A percentile compares a stretch with the other conserved stretches of the same genome.
Conservation (phyloP, 2,329 filamentous ascomycete species). For the Emydomyces testavorans region DNA sequence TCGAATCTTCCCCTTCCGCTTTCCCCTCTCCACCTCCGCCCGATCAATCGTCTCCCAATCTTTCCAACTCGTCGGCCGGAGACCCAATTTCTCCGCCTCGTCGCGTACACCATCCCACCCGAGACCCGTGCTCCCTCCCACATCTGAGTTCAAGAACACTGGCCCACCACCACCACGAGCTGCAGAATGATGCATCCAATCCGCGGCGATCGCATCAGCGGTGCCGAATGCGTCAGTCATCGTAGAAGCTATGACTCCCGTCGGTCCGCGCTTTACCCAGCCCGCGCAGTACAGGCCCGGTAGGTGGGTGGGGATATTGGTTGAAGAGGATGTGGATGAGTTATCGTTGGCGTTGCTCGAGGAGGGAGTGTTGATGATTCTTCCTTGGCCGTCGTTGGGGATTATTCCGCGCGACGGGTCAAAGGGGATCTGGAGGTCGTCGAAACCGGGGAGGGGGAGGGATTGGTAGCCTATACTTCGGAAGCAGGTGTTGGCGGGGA, state of each 20-base stretch:
- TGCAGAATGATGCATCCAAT: constrained; percentile 46
- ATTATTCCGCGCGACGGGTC: constrained; percentile 63
- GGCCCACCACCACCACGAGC: constrained; percentile 16
- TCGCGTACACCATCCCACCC: constrained; percentile 69
- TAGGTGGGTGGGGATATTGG: constrained; percentile 31
- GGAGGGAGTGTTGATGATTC: constrained; percentile 42
- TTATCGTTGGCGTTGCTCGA: constrained; percentile 5
- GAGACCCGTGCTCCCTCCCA: constrained; percentile 31
- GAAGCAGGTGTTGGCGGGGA: constrained; percentile 63
- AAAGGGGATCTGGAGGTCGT: constrained; percentile 64
- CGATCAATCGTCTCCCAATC: constrained; percentile 79
- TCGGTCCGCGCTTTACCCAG: constrained; percentile 92
- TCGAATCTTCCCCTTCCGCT: constrained; percentile 59
- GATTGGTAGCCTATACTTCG: constrained; percentile 93
- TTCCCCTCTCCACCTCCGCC: constrained; percentile 60
- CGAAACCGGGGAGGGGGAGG: constrained; percentile 61
- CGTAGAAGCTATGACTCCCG: constrained; percentile 88
- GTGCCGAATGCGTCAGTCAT: constrained; percentile 92
- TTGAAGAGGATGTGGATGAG: constrained; percentile 12
- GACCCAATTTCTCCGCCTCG: constrained; percentile 46
- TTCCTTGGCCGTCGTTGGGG: constrained; percentile 67
- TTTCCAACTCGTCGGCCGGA: constrained; percentile 61
- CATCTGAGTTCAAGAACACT: constrained; percentile 39
- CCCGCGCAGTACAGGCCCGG: constrained; percentile 83
- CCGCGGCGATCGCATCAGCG: constrained; percentile 68